Conservation (phyloP, 768 basidiomycete genomes). For the Lactarius quietus region DNA sequence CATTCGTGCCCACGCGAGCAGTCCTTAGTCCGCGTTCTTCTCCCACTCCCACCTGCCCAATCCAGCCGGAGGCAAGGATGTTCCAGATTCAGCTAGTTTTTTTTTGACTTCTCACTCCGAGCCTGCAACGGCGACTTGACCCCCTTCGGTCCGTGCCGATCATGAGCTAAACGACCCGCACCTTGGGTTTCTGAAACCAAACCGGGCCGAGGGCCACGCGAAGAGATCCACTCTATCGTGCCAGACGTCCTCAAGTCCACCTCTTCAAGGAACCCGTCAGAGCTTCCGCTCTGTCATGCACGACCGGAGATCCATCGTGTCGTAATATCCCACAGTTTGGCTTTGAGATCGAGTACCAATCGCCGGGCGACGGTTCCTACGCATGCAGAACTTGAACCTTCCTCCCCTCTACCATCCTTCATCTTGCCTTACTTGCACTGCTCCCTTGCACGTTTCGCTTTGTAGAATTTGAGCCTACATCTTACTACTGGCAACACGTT, state of each 20-base stretch:
- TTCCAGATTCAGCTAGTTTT: constrained; percentile 17
- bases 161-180: constrained; percentile 12
- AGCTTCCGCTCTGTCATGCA: constrained; percentile 11
- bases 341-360: constrained; percentile 11
- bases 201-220: constrained; percentile 15
- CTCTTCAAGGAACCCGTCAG: constrained; percentile 13
- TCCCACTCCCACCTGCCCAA: background rate
- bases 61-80: background rate
- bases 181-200: constrained; percentile 19
- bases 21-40: background rate
- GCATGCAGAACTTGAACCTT: constrained; percentile 3
- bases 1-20: background rate
- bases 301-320: constrained; percentile 25
- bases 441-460: constrained; percentile 21
- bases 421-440: constrained; percentile 10
- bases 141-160: constrained; percentile 21
- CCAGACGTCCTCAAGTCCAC: constrained; percentile 6
- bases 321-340: constrained; percentile 21
- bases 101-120: constrained; percentile 3
- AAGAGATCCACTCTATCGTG: constrained; percentile 6
- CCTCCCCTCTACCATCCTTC: constrained; percentile 3
- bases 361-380: constrained; percentile 10
- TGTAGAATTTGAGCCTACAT: constrained; percentile 3
- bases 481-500: constrained; percentile 17
- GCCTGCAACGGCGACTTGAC: constrained; percentile 20